Base-by-base conservation (phyloP, 192 early-diverging fungal genomes). In the Funneliformis mosseae region DNA sequence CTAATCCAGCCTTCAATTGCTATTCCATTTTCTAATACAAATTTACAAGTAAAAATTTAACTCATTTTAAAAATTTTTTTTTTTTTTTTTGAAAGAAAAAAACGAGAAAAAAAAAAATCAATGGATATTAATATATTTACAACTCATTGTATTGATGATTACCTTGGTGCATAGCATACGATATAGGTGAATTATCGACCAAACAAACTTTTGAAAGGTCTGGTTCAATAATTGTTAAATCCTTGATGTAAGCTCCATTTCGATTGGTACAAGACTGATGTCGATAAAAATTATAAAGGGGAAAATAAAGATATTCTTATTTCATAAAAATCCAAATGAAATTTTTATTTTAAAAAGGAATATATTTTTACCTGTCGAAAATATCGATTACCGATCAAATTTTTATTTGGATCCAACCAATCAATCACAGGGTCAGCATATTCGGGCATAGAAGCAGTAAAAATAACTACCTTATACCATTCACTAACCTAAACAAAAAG, bases 391-490 rank as follows among this genome's bases (percentile, higher is more conserved):
- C 89, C 88, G 75, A 96, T 90, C 23, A 95, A 75, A 12, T 83
- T 92, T 25, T 89, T 84, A 67, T 85, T 84, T 76, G 91, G 90
- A 83, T 97, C 95, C 46, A 97, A 80, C 90, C 92, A 94, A 82
- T 97, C 96, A 77, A 97, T 96, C 27, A 97, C 96, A 23, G 96
- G 96, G 81, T 96, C 94, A n/a, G 96, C 96, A 81, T 97, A 97
- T 86, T 97, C 95, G 27, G 93, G 85, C 92, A 97, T 94, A 12
- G 92, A 94, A 11, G 96, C 96, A 3, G 96, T 97, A 84, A 96
- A 97, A 42, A 97, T 94, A 11, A 96, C 93, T 25, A 97, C 88
- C 68, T 94, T 93, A 87, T 94, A 97, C 96, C 96, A 97, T 83
- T 95, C 92, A 75, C 86, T 82, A 38, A 95, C 93, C 94, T 95